Evolutionary conservation across 495 filamentous ascomycete genomes (phyloP).

Genomic region (Hypomontagnella submonticulosa): DNA sequence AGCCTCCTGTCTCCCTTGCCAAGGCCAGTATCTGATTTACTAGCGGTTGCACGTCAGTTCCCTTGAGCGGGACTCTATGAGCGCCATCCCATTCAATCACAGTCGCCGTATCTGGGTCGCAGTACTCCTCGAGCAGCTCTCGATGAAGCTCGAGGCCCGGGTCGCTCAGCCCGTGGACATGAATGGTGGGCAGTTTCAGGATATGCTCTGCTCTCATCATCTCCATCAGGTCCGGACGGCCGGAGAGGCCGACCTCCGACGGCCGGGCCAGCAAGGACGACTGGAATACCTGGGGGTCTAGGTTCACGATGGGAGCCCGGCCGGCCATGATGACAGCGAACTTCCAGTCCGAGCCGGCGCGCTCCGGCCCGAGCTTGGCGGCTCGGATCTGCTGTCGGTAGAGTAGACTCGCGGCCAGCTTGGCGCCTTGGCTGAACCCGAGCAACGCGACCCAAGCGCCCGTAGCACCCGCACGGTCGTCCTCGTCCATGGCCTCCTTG

Average conservation of each 20-base stretch:
- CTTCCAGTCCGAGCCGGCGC: slow-evolving; percentile 40
- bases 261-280: slow-evolving; percentile 39
- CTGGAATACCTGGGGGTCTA: slow-evolving; percentile 50
- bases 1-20: slow-evolving; percentile 50
- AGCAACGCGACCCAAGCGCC: slow-evolving; percentile 68
- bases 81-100: slow-evolving; percentile 71
- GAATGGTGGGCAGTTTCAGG: slow-evolving; percentile 65
- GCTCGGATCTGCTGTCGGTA: slow-evolving; percentile 47
- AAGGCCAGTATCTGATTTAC: slow-evolving; percentile 58
- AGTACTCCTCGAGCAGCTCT: slow-evolving; percentile 62
- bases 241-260: slow-evolving; percentile 34
- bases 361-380: slow-evolving; percentile 11
- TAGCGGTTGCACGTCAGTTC: slow-evolving; percentile 62
- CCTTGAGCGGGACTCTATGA: slow-evolving; percentile 69
- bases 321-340: slow-evolving; percentile 66
- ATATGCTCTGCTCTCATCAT: slow-evolving; percentile 40
- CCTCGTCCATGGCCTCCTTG: slow-evolving; percentile 53
- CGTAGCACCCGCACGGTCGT: slow-evolving; percentile 50
- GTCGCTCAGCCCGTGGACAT: slow-evolving; percentile 71
- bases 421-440: slow-evolving; percentile 70
- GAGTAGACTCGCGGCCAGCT: slow-evolving; percentile 63
- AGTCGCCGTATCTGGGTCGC: slow-evolving; percentile 53
- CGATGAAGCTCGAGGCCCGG: slow-evolving; percentile 63
- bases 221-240: slow-evolving; percentile 42
- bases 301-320: slow-evolving; percentile 62